Percentiles rank a stretch among this genome's conserved stretches.
phyloP scores from a whole-genome alignment of 1,284 basidiomycete species.

The Xerocomus nothofagi region DNA sequence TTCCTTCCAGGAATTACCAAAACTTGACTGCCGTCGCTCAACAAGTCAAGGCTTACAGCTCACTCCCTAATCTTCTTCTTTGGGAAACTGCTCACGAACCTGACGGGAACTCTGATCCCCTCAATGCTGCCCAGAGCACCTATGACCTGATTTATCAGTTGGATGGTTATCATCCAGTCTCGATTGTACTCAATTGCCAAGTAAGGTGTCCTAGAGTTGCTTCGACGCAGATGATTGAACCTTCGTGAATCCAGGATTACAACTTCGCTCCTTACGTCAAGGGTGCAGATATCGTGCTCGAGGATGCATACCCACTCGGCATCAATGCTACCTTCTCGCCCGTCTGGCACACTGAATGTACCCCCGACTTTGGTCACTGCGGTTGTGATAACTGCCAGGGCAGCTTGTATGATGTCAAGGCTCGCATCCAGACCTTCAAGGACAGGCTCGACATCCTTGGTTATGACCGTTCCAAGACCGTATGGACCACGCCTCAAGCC shows the following conservation, averaged over 20 bases:
- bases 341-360: conserved; percentile 32
- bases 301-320: conserved; percentile 31
- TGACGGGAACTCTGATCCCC: conserved; percentile 65
- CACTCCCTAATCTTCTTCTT: conserved; percentile 63
- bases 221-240: not conserved
- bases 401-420: conserved; percentile 23
- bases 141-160: conserved; percentile 64
- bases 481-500: conserved; percentile 34
- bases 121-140: conserved; percentile 52
- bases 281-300: conserved; percentile 58
- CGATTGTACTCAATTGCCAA: conserved; percentile 72
- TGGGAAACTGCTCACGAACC: conserved; percentile 81
- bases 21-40: conserved; percentile 59
- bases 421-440: conserved; percentile 30
- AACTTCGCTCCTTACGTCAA: conserved; percentile 57
- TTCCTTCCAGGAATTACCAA: conserved; percentile 44
- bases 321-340: conserved; percentile 34
- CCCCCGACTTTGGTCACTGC: conserved; percentile 33
- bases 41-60: conserved; percentile 62
- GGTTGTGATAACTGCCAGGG: conserved; percentile 34
- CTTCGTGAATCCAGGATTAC: conserved; percentile 43
- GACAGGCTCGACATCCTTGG: conserved; percentile 32
- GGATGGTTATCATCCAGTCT: conserved; percentile 75
- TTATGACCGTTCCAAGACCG: conserved; percentile 26
- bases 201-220: conserved; percentile 3